Evolutionary conservation across 2,329 filamentous ascomycete genomes (phyloP).

Genomic region (Fusarium caatingaense): DNA sequence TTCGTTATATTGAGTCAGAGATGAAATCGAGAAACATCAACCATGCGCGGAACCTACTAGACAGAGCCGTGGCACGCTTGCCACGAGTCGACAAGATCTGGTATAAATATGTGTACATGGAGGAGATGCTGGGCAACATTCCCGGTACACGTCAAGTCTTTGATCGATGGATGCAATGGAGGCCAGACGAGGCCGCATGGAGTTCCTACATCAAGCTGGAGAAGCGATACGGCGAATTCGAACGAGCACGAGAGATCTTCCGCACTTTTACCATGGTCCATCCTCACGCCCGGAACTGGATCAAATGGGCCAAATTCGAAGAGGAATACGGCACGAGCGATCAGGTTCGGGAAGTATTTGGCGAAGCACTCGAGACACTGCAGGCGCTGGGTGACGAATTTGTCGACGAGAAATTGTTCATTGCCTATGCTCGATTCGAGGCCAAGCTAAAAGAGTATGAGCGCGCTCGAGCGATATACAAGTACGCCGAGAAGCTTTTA

Average conservation of each 20-base stretch:
- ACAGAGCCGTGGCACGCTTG: slow-evolving; percentile 91
- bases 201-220: slow-evolving; percentile 96
- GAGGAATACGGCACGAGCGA: slow-evolving; percentile 95
- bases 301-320: slow-evolving; percentile 98
- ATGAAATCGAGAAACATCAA: slow-evolving; percentile 96
- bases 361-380: slow-evolving; percentile 87
- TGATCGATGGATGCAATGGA: slow-evolving; percentile 98
- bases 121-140: slow-evolving; percentile 96
- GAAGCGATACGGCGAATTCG: slow-evolving; percentile 92
- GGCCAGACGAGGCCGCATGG: slow-evolving; percentile 96
- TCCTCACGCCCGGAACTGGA: slow-evolving; percentile 95
- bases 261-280: slow-evolving; percentile 91
- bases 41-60: slow-evolving; percentile 92
- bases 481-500: slow-evolving; percentile 92
- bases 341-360: slow-evolving; percentile 90
- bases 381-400: slow-evolving; percentile 94
- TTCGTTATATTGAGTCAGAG: slow-evolving; percentile 94
- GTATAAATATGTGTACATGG: slow-evolving; percentile 99
- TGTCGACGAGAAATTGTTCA: slow-evolving; percentile 95
- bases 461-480: slow-evolving; percentile 93
- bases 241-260: slow-evolving; percentile 90
- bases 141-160: slow-evolving; percentile 93
- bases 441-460: slow-evolving; percentile 96
- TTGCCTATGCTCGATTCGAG: slow-evolving; percentile 95
- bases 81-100: slow-evolving; percentile 95